phyloP scores from a whole-genome alignment of 2,329 filamentous ascomycete species.

The Ophiosphaerella herpotricha region DNA sequence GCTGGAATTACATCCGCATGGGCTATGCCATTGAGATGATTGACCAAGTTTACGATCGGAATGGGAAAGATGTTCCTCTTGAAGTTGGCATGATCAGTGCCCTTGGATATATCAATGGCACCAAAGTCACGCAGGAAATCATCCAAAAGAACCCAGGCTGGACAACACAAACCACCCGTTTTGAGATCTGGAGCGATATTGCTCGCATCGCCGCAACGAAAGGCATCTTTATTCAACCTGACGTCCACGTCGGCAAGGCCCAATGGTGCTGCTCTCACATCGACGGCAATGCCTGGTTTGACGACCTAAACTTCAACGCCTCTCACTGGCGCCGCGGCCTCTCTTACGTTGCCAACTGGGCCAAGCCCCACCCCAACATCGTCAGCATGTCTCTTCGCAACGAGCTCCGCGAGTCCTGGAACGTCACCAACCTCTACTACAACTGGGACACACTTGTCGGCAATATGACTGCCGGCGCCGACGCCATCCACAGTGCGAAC shows the following conservation, averaged over 20 bases:
- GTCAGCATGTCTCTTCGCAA: conserved; percentile 63
- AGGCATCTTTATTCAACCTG: conserved; percentile 37
- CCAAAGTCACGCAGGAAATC: conserved; percentile 46
- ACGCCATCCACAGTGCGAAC: conserved; percentile 57
- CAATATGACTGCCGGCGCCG: conserved; percentile 55
- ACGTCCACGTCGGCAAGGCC: conserved; percentile 38
- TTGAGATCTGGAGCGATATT: conserved; percentile 44
- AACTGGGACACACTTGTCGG: conserved; percentile 41
- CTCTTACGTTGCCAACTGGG: conserved; percentile 58
- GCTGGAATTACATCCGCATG: conserved; percentile 66
- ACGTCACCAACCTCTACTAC: conserved; percentile 33
- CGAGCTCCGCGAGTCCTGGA: conserved; percentile 54
- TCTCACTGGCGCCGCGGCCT: conserved; percentile 60
- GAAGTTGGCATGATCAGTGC: conserved; percentile 47
- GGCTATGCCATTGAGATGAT: conserved; percentile 51
- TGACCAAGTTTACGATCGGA: conserved; percentile 49
- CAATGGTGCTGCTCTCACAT: conserved; percentile 42
- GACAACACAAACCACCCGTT: conserved; percentile 46
- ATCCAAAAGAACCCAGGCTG: conserved; percentile 43
- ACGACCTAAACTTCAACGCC: conserved; percentile 59
- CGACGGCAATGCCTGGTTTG: conserved; percentile 66
- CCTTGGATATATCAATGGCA: conserved; percentile 47
- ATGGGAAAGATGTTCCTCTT: conserved; percentile 46
- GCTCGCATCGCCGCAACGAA: conserved; percentile 31
- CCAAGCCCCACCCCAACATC: conserved; percentile 54